Evolutionary conservation across 2,329 filamentous ascomycete species (phyloP), one percentile per base, ranked within the genome.

Genomic region (Trichoderma sp.): DNA sequence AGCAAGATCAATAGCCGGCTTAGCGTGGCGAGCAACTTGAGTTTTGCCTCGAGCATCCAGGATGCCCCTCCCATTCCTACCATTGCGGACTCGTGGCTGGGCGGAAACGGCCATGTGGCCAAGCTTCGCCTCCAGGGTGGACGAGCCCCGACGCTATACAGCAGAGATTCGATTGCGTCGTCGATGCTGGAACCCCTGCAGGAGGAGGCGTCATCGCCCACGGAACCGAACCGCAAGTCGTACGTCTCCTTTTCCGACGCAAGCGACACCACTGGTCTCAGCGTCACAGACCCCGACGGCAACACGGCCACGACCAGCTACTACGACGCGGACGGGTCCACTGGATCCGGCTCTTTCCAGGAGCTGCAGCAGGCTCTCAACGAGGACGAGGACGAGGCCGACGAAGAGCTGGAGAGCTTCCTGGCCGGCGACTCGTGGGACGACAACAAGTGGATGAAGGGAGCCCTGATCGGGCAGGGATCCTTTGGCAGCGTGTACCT

Each of bases 401-500:
- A 98, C 72, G 91, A 93, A 73, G 93, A 95, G 71, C 83, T 98
- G 24, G 88, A 90, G 71, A 93, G 93, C 73, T 97, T 97, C 82
- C 83, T 98, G 47, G 88, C 92, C 41, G 92, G 92, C 69, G 92
- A 97, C 74, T 96, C 92, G 9, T 98, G 95, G 88, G 93, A 96
- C 69, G 93, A 97, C 68, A 91, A 94, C 80, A 96, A 97, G 77
- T 99, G 96, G 91, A 98, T 99, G 93, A 97, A 98, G 81, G 95
- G 95, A 74, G 93, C 94, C 39, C 83, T 98, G 68, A 99, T 99
- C 70, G 95, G 95, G 39, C 93, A 97, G 78, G 95, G 95, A 68
- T 97, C 93, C 5, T 99, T 99, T 73, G 95, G 95, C 72, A 93
- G 90, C 71, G 95, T 99, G 61, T 99, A 96, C 78, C 85, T 99